Evolutionary conservation across 495 filamentous ascomycete genomes (phyloP).

Genomic region (Penicillium maclennaniae): DNA sequence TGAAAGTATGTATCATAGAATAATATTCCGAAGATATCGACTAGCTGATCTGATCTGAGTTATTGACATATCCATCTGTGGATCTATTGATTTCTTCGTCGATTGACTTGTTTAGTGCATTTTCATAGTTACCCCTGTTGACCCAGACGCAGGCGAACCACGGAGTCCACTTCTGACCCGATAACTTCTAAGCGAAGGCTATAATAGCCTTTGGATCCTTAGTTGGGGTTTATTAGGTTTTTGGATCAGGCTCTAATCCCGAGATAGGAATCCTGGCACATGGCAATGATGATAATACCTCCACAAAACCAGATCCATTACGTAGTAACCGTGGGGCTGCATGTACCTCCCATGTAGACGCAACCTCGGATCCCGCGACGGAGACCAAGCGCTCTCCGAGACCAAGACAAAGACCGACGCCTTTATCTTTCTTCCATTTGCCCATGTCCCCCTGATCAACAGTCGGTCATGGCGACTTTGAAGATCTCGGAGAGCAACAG

Average conservation of each 20-base stretch:
- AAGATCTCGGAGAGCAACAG: constrained; percentile 4
- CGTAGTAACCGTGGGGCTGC: constrained; percentile 5
- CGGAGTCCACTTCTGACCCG: neutral
- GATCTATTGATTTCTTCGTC: neutral
- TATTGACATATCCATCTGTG: neutral
- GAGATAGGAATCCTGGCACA: neutral
- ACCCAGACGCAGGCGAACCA: neutral
- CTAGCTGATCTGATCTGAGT: neutral
- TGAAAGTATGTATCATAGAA: neutral
- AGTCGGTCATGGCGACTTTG: constrained; percentile 2
- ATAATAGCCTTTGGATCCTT: too few relatives aligned
- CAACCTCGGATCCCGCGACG: constrained; percentile 3
- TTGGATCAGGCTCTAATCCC: neutral
- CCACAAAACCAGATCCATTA: constrained; percentile 1
- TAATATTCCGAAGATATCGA: neutral
- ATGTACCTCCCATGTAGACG: constrained; percentile 2
- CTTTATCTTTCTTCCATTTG: neutral
- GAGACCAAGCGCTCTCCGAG: neutral
- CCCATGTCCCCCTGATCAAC: neutral
- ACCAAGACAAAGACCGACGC: neutral
- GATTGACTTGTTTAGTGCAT: neutral
- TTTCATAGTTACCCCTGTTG: neutral
- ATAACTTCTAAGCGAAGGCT: neutral
- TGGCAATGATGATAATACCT: neutral
- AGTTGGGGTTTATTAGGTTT: too few relatives aligned